These are phyloP conservation scores for Sarocladium oryzae DNA, from an alignment of 2,329 filamentous ascomycete species.

Conservation along the genomic window DNA sequence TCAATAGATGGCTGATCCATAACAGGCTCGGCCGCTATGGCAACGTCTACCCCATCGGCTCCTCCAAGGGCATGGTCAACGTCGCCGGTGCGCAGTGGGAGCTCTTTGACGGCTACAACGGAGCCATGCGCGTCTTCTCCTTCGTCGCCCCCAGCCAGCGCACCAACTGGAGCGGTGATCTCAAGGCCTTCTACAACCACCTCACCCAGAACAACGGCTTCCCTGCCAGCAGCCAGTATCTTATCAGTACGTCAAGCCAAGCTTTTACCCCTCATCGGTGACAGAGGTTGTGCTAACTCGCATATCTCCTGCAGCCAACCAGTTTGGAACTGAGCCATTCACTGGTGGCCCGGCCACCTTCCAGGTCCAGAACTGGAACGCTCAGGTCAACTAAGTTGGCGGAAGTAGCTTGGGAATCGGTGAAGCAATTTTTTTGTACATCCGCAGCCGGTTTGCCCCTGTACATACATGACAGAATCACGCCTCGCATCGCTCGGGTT, in stretches of 20 bases:
- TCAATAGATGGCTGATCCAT: too few species aligned
- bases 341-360: slow-evolving; percentile 27
- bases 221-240: slow-evolving; percentile 39
- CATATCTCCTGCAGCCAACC: slow-evolving; percentile 12
- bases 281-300: neutral
- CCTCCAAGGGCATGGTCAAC: slow-evolving; percentile 43
- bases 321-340: slow-evolving; percentile 49
- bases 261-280: neutral
- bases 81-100: slow-evolving; percentile 47
- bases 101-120: slow-evolving; percentile 51
- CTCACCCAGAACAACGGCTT: slow-evolving; percentile 41
- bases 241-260: slow-evolving; percentile 27
- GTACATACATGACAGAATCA: too few species aligned
- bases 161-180: slow-evolving; percentile 46
- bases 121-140: slow-evolving; percentile 44
- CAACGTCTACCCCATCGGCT: slow-evolving; percentile 16
- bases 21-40: slow-evolving; percentile 18
- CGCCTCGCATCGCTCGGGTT: too few species aligned
- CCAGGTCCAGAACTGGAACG: slow-evolving; percentile 12
- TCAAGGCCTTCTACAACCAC: slow-evolving; percentile 51
- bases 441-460: too few species aligned
- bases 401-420: too few species aligned
- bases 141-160: slow-evolving; percentile 36
- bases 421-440: too few species aligned
- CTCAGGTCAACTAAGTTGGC: slow-evolving; percentile 6